phyloP scores from a whole-genome alignment of 83 land plant species.

The Thuja plicata region DNA sequence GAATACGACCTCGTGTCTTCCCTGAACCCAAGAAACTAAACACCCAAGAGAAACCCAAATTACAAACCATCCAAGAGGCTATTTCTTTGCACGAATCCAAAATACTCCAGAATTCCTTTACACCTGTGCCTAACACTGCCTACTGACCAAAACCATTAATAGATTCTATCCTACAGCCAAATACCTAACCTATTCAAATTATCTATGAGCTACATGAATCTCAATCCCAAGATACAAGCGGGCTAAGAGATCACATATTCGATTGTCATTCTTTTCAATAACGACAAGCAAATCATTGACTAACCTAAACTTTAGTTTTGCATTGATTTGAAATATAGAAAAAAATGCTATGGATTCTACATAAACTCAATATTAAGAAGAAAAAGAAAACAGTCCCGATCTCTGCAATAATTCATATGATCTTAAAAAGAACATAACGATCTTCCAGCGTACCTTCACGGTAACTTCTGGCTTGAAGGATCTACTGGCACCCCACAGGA shows the following conservation, averaged over 20 bases:
- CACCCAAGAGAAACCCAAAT: neutral
- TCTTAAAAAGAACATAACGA: neutral
- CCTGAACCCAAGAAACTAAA: neutral
- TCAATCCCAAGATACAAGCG: neutral
- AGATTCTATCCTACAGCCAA: neutral
- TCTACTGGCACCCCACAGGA: conserved; percentile 51
- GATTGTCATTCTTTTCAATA: neutral
- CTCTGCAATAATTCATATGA: neutral
- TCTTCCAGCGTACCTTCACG: conserved; percentile 30
- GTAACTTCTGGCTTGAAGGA: conserved; percentile 53
- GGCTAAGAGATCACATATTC: neutral
- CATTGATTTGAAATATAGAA: neutral
- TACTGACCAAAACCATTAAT: neutral
- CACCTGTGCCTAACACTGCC: neutral
- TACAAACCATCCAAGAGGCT: neutral
- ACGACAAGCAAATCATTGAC: neutral
- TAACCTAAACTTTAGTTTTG: neutral
- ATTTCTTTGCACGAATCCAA: neutral
- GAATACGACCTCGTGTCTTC: neutral
- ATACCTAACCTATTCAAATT: neutral
- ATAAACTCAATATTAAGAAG: neutral
- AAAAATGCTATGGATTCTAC: neutral
- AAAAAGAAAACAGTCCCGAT: neutral
- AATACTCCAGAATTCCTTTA: neutral
- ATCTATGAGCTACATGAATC: neutral